Conservation (phyloP, 73 alveolate species). For the Paramecium biaurelia region DNA sequence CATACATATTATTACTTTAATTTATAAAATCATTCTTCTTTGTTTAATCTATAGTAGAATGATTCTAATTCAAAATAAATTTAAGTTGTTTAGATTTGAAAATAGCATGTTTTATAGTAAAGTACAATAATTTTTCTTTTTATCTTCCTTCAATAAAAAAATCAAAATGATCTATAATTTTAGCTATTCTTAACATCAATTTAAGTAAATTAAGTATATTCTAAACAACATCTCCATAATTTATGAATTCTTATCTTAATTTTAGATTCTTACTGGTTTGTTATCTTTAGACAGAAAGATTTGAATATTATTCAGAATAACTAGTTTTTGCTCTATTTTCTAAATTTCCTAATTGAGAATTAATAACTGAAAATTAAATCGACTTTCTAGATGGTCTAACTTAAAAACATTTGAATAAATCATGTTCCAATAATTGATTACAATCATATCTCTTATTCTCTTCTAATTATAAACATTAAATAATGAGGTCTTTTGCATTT, state of each 20-base stretch:
- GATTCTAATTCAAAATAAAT: not conserved
- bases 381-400: not conserved
- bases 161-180: slow-evolving; percentile 38
- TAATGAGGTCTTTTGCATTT: slow-evolving; percentile 16
- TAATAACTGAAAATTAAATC: not conserved
- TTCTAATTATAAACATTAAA: slow-evolving; percentile 14
- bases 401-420: not conserved
- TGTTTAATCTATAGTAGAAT: not conserved
- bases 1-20: not conserved
- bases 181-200: not conserved
- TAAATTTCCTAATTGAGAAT: not conserved
- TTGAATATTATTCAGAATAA: not conserved
- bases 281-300: not conserved
- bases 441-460: not conserved
- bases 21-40: not conserved
- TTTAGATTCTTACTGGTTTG: not conserved
- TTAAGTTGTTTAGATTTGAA: not conserved
- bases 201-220: slow-evolving; percentile 2
- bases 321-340: not conserved
- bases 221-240: not conserved
- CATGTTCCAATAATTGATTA: not conserved
- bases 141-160: not conserved
- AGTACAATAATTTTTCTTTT: slow-evolving; percentile 22
- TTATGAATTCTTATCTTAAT: not conserved
- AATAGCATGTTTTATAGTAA: slow-evolving; percentile 7